A percentile compares a stretch with the other conserved stretches of the same genome.
These are phyloP conservation scores for Apiosordaria backusii DNA, from an alignment of 495 filamentous ascomycete genomes.

Conservation along the genomic window DNA sequence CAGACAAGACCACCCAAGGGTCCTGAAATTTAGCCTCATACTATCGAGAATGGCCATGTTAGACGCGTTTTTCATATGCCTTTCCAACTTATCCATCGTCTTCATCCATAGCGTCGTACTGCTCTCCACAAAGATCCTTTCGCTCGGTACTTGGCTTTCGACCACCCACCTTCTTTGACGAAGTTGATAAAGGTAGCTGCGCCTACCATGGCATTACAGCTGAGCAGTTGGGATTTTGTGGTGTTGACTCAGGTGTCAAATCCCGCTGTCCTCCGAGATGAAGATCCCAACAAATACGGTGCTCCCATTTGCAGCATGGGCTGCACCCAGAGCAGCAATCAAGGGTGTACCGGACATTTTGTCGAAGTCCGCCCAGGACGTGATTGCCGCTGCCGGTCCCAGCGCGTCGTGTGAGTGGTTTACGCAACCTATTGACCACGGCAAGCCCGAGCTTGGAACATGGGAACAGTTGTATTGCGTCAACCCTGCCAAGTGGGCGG, in stretches of 20 bases:
- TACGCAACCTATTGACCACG: constrained; percentile 26
- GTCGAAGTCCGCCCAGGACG: not conserved
- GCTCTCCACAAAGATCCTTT: constrained; percentile 16
- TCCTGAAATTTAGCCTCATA: constrained; percentile 13
- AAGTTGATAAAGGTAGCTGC: not conserved
- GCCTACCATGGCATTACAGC: not conserved
- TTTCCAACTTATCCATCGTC: constrained; percentile 14
- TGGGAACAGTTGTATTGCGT: constrained; percentile 29
- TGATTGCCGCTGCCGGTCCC: constrained; percentile 11
- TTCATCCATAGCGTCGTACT: constrained; percentile 16
- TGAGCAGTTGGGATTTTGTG: not conserved
- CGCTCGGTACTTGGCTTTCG: constrained; percentile 16
- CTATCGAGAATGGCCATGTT: constrained; percentile 1
- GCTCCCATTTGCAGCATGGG: constrained; percentile 21
- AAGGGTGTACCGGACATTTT: constrained; percentile 11
- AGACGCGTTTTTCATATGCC: constrained; percentile 5
- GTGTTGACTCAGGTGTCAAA: not conserved
- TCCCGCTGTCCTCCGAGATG: constrained; percentile 9
- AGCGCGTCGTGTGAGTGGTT: constrained; percentile 24
- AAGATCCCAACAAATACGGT: constrained; percentile 18
- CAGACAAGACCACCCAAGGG: not conserved
- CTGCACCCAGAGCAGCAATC: constrained; percentile 17
- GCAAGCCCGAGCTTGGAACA: constrained; percentile 17
- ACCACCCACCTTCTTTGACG: not conserved
- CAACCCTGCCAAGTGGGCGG: constrained; percentile 22